Percentiles rank a stretch among this genome's conserved stretches.
phyloP scores from a whole-genome alignment of 768 basidiomycete genomes.

The Lyophyllum semitale region DNA sequence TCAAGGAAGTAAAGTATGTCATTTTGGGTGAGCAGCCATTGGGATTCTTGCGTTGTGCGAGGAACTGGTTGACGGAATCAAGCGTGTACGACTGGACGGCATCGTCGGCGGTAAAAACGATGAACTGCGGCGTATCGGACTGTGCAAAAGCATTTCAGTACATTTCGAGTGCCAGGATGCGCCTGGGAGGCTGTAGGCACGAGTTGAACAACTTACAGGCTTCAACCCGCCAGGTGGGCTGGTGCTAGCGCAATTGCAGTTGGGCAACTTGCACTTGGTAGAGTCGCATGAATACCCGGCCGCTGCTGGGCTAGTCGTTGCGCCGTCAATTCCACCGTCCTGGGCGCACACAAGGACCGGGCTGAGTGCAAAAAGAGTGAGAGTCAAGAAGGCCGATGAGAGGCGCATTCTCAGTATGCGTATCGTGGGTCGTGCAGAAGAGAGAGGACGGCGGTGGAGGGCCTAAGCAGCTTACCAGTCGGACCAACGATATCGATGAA shows the following conservation, averaged over 20 bases:
- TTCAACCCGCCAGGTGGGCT: slow-evolving; percentile 70
- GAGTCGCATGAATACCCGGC: slow-evolving; percentile 76
- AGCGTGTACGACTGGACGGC: slow-evolving; percentile 78
- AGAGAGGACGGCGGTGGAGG: not conserved
- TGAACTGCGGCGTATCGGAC: slow-evolving; percentile 64
- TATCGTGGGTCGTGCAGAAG: slow-evolving; percentile 2
- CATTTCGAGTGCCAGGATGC: not conserved
- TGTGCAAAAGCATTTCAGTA: slow-evolving; percentile 21
- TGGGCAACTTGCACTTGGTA: slow-evolving; percentile 62
- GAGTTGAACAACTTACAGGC: slow-evolving; percentile 47
- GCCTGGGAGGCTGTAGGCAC: not conserved
- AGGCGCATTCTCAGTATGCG: slow-evolving; percentile 15
- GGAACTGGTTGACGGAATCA: slow-evolving; percentile 73
- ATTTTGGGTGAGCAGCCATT: slow-evolving; percentile 76
- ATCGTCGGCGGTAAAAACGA: slow-evolving; percentile 78
- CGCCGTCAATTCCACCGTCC: slow-evolving; percentile 57
- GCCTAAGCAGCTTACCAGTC: not conserved
- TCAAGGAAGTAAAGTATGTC: slow-evolving; percentile 74
- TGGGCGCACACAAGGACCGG: slow-evolving; percentile 42
- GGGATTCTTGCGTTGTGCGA: slow-evolving; percentile 72
- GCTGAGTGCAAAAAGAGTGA: slow-evolving; percentile 27
- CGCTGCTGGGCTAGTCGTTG: slow-evolving; percentile 51
- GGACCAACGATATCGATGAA: slow-evolving; percentile 1
- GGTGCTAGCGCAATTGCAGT: slow-evolving; percentile 74
- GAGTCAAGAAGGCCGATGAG: slow-evolving; percentile 14